Evolutionary conservation across 2,329 filamentous ascomycete species (phyloP).

Genomic region (Nemania sp.): DNA sequence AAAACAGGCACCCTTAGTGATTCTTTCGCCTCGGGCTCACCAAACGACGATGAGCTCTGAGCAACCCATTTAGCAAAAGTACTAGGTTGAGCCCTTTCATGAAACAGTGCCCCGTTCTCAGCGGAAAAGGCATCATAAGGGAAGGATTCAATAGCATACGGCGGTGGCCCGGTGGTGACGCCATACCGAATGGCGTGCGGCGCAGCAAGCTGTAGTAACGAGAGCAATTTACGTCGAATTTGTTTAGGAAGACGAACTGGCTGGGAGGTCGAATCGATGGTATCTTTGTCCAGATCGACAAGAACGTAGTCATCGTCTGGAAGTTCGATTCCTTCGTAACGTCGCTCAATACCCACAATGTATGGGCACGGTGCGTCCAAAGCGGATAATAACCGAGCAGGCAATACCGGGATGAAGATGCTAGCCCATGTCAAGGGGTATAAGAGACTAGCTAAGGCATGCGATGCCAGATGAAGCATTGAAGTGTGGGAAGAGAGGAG

Average conservation of each 20-base stretch:
- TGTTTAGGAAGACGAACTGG: constrained; percentile 87
- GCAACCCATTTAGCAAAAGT: constrained; percentile 87
- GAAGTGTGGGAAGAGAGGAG: constrained; percentile 94
- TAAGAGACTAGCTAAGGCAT: constrained; percentile 85
- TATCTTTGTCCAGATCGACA: constrained; percentile 91
- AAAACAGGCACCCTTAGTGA: constrained; percentile 76
- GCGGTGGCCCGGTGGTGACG: constrained; percentile 87
- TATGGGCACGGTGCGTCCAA: constrained; percentile 96
- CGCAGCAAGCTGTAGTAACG: constrained; percentile 88
- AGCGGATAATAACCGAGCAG: constrained; percentile 86
- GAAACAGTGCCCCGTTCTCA: constrained; percentile 85
- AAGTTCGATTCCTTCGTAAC: constrained; percentile 86
- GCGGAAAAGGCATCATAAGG: constrained; percentile 91
- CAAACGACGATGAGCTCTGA: constrained; percentile 90
- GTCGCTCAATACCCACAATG: constrained; percentile 93
- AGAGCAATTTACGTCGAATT: constrained; percentile 88
- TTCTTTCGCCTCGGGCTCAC: constrained; percentile 68
- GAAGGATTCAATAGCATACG: constrained; percentile 92
- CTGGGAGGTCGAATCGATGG: constrained; percentile 83
- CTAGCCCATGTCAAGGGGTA: constrained; percentile 95
- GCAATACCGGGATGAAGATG: constrained; percentile 92
- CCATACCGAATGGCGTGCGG: constrained; percentile 90
- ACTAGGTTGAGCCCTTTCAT: constrained; percentile 74
- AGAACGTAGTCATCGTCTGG: constrained; percentile 96
- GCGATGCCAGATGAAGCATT: constrained; percentile 93